Percentiles rank a stretch among this genome's conserved stretches.
Conservation (phyloP, 83 land plant species). For the Picea abies region DNA sequence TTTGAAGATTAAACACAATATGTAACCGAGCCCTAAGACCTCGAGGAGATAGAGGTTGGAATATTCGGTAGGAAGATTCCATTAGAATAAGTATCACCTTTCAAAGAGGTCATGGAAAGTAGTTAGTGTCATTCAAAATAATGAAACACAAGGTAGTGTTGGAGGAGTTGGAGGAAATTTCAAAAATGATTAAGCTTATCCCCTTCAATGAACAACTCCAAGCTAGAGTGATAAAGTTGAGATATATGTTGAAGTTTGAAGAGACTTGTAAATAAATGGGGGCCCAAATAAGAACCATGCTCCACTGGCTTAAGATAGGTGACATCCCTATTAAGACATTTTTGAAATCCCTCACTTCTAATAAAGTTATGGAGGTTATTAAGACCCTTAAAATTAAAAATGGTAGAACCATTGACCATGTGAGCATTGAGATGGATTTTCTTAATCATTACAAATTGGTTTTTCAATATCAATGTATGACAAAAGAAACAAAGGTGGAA, state of each 20-base stretch:
- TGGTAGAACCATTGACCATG: too few relatives aligned
- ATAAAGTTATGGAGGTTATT: too few relatives aligned
- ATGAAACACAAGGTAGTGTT: background rate
- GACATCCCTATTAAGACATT: too few relatives aligned
- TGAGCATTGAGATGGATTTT: too few relatives aligned
- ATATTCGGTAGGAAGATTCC: background rate
- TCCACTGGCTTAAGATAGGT: too few relatives aligned
- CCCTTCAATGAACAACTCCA: background rate
- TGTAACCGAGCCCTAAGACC: background rate
- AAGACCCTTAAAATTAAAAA: too few relatives aligned
- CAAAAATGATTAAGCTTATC: background rate
- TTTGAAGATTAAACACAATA: background rate
- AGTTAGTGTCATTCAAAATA: background rate
- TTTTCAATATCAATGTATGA: too few relatives aligned
- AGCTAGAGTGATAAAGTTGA: background rate
- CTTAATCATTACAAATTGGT: too few relatives aligned
- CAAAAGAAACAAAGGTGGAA: too few relatives aligned
- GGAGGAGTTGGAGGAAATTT: background rate
- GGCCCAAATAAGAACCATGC: too few relatives aligned
- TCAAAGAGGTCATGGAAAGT: background rate
- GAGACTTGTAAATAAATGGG: background rate
- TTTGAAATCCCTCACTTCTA: too few relatives aligned
- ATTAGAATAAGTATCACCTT: background rate
- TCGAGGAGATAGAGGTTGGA: background rate
- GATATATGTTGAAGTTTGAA: background rate